These are phyloP conservation scores for Penicillium sp. DNA, from an alignment of 2,329 filamentous ascomycete species.

Conservation along the genomic window DNA sequence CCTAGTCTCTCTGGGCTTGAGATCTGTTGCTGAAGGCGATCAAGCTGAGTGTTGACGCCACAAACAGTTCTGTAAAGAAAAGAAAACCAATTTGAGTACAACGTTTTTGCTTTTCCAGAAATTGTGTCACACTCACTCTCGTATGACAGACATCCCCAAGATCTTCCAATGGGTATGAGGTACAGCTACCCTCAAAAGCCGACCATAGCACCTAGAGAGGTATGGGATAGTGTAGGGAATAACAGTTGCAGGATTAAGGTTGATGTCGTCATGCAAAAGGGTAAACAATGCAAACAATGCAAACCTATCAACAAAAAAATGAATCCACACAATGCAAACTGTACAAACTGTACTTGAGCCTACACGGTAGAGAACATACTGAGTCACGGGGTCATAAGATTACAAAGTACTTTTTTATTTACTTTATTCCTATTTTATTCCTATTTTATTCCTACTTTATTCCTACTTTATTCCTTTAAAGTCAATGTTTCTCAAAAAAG, in stretches of 20 bases:
- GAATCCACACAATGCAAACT: not conserved
- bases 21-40: conserved; percentile 54
- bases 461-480: no score
- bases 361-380: conserved; percentile 7
- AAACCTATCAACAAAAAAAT: not conserved
- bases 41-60: conserved; percentile 58
- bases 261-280: not conserved
- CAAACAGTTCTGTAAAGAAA: conserved; percentile 51
- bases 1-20: conserved; percentile 12
- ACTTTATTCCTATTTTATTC: not conserved
- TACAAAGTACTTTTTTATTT: not conserved
- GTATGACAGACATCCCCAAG: conserved; percentile 25
- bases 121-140: conserved; percentile 18
- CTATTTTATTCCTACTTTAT: not conserved
- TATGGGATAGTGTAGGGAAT: not conserved
- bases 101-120: not conserved
- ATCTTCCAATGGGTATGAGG: not conserved
- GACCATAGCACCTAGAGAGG: not conserved
- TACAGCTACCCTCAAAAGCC: not conserved
- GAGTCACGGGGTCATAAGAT: not conserved
- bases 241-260: not conserved
- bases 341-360: not conserved
- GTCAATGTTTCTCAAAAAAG: no score
- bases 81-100: not conserved
- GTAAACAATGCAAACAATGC: not conserved